Evolutionary conservation across 108 stramenopile genomes (phyloP), one percentile per base, ranked within the genome.

Genomic region (Epipyxis sp.): DNA sequence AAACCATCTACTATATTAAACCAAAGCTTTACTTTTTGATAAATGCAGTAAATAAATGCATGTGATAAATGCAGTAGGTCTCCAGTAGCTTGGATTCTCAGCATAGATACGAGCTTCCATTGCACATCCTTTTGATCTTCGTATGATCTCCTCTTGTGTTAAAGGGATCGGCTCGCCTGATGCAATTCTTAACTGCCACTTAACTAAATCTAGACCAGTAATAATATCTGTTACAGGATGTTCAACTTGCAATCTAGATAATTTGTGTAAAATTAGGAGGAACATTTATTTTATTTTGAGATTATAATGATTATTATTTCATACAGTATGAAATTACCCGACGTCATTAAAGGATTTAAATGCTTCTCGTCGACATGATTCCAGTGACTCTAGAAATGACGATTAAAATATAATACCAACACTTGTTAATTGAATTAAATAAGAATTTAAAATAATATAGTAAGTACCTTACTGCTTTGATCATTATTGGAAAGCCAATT

Each of bases 191-290:
- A 97, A 94, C 87, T 96, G 95, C 40, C 89, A 89, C 76, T 95
- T 92, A 0, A 95, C 95, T 62, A 97, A 87, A 80, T 97, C 95
- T 39, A 92, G 80, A 42, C 91, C 92, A 2, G 92, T 92, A 54
- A 95, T 89, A 80, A 92, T 87, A 80, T 95, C 94, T 35, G 94
- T 94, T 1, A 95, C 90, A 32, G 94, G 92, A 83, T 95, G 94
- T 77, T 93, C 92, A 13, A 93, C 94, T 90, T 96, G 97, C 34
- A 95, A 86, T 29, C 96, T 83, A 13, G 97, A n/a, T n/a, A n/a
- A n/a, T n/a, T n/a, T n/a, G n/a, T n/a, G n/a, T n/a, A n/a, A n/a
- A n/a, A n/a, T n/a, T n/a, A n/a, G n/a, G n/a, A n/a, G n/a, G n/a
- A n/a, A n/a, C n/a, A n/a, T n/a, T n/a, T n/a, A n/a, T n/a, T n/a